Evolutionary conservation across 2,329 filamentous ascomycete species (phyloP).

Genomic region (Aureobasidium sp.): DNA sequence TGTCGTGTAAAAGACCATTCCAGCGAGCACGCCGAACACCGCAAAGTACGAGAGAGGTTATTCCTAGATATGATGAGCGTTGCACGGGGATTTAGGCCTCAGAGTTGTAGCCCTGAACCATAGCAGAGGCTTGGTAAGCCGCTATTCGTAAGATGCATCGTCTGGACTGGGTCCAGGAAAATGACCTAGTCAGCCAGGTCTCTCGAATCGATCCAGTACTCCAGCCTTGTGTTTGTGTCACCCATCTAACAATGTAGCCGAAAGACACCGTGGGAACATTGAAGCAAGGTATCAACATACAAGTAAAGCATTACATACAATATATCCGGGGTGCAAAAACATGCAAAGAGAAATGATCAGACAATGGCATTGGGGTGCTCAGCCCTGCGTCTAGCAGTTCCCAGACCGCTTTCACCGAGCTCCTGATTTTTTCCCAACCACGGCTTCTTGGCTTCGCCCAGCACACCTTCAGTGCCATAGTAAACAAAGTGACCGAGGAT

Average conservation of each 20-base stretch:
- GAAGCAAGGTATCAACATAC: background rate
- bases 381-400: conserved; percentile 66
- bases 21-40: no score
- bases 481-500: conserved; percentile 78
- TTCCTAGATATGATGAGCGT: no score
- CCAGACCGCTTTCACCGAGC: conserved; percentile 66
- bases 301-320: background rate
- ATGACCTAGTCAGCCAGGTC: no score
- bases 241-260: no score
- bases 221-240: no score
- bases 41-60: no score
- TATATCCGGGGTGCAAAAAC: background rate
- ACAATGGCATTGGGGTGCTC: conserved; percentile 19
- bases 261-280: background rate
- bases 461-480: conserved; percentile 70
- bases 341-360: background rate
- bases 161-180: no score
- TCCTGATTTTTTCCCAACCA: conserved; percentile 89
- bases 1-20: no score
- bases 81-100: no score
- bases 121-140: background rate
- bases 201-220: no score
- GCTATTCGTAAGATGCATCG: no score
- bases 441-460: conserved; percentile 87
- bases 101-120: no score